Percentiles rank a stretch among this genome's conserved stretches.
Evolutionary conservation across 1,284 basidiomycete species (phyloP).

Genomic region (Apiotrichum sp.): DNA sequence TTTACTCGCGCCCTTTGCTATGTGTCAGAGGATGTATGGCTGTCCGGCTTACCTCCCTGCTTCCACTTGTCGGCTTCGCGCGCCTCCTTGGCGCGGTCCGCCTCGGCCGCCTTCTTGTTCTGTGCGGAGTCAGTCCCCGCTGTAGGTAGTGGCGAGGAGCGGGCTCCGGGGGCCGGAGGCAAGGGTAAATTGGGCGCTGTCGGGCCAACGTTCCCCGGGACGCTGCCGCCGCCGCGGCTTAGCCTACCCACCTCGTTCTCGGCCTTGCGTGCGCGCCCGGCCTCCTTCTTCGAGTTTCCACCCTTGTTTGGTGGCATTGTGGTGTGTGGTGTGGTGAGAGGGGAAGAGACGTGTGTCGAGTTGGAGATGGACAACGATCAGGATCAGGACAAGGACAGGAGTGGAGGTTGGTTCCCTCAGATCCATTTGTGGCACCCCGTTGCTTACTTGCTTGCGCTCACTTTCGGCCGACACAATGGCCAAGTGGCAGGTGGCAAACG

Average conservation of each 20-base stretch:
- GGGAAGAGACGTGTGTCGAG: not conserved
- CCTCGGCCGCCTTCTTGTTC: constrained; percentile 53
- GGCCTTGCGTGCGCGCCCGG: constrained; percentile 81
- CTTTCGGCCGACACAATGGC: no score
- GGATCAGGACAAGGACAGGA: no score
- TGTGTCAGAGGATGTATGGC: not conserved
- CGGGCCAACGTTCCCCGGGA: no score
- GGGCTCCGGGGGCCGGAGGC: no score
- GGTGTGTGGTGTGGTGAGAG: not conserved
- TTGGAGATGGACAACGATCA: no score
- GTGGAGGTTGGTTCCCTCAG: no score
- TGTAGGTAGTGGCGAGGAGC: no score
- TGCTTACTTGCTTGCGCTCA: no score
- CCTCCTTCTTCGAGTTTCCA: constrained; percentile 81
- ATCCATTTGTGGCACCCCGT: no score
- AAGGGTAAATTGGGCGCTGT: no score
- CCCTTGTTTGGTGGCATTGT: constrained; percentile 71
- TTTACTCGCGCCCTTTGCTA: constrained; percentile 16
- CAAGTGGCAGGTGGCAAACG: no score
- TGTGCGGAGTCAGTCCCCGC: constrained; percentile 32
- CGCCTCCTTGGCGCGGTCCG: constrained; percentile 41
- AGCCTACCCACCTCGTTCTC: constrained; percentile 70
- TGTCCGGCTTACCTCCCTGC: constrained; percentile 55
- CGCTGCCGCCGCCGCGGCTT: not conserved
- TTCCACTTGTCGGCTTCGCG: constrained; percentile 74